Evolutionary conservation across 305 asterid species (phyloP).

Genomic region (Salvia sclarea): DNA sequence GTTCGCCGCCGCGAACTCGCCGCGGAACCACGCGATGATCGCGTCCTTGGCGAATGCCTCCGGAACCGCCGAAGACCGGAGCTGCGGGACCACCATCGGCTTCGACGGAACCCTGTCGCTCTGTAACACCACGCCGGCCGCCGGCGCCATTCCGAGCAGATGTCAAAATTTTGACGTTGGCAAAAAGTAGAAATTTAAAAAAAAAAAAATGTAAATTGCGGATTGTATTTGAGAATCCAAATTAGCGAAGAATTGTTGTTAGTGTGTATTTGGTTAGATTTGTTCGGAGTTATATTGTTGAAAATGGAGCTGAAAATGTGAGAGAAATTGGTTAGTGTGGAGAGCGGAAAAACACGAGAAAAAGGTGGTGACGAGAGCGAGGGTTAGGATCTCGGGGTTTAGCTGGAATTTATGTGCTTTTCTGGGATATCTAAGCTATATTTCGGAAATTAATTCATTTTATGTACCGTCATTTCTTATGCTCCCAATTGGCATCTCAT

Average conservation of each 20-base stretch:
- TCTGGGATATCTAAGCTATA: not conserved
- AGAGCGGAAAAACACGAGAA: slow-evolving; percentile 31
- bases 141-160: slow-evolving; percentile 68
- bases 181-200: no score
- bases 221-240: not conserved
- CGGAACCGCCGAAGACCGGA: slow-evolving; percentile 42
- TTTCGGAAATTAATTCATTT: not conserved
- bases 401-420: slow-evolving; percentile 35
- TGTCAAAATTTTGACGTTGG: slow-evolving; percentile 20
- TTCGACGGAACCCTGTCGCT: slow-evolving; percentile 49
- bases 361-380: slow-evolving; percentile 48
- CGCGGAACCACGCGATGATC: slow-evolving; percentile 85
- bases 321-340: slow-evolving; percentile 25
- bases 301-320: slow-evolving; percentile 19
- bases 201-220: slow-evolving; percentile 20
- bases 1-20: slow-evolving; percentile 98
- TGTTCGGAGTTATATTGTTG: slow-evolving; percentile 26
- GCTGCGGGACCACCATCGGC: slow-evolving; percentile 49
- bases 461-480: no score
- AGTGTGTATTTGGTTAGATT: slow-evolving; percentile 6
- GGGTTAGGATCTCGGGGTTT: slow-evolving; percentile 48
- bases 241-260: not conserved
- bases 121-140: slow-evolving; percentile 58
- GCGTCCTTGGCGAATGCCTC: slow-evolving; percentile 87
- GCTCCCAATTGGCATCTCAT: no score